These are phyloP conservation scores for Globisporangium middletonii DNA, from an alignment of 352 stramenopile genomes.

Conservation along the genomic window DNA sequence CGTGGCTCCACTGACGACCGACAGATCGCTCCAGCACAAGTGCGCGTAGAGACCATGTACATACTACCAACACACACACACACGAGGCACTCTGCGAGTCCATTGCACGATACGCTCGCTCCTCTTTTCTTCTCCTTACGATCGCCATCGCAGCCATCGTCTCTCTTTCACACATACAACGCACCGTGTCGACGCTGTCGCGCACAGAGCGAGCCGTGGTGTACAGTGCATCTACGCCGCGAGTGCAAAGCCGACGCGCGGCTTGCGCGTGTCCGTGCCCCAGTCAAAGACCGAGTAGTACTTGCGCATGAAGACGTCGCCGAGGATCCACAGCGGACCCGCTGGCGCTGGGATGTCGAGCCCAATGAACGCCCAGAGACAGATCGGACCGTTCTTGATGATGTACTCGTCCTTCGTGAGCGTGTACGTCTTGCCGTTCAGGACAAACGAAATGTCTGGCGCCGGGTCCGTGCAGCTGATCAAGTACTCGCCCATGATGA, in stretches of 20 bases:
- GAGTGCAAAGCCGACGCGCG: conserved; percentile 72
- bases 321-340: conserved; percentile 35
- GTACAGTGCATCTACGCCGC: conserved; percentile 20
- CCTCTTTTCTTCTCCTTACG: too few relatives aligned
- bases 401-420: conserved; percentile 88
- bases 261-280: conserved; percentile 38
- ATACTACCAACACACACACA: too few relatives aligned
- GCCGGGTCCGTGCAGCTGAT: conserved; percentile 85
- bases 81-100: not conserved
- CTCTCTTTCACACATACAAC: too few relatives aligned
- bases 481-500: conserved; percentile 89
- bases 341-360: conserved; percentile 8
- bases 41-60: too few relatives aligned
- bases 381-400: conserved; percentile 50
- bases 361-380: conserved; percentile 13
- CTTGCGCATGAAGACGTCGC: conserved; percentile 92
- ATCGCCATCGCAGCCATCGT: too few relatives aligned
- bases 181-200: not conserved
- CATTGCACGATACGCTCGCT: too few relatives aligned
- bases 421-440: conserved; percentile 83
- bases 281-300: conserved; percentile 92
- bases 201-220: too few relatives aligned
- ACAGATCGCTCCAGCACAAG: not conserved
- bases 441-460: conserved; percentile 86
- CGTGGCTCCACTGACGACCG: conserved; percentile 43